Evolutionary conservation across 805 yeast species (phyloP).

Genomic region (Yarrowia deformans): DNA sequence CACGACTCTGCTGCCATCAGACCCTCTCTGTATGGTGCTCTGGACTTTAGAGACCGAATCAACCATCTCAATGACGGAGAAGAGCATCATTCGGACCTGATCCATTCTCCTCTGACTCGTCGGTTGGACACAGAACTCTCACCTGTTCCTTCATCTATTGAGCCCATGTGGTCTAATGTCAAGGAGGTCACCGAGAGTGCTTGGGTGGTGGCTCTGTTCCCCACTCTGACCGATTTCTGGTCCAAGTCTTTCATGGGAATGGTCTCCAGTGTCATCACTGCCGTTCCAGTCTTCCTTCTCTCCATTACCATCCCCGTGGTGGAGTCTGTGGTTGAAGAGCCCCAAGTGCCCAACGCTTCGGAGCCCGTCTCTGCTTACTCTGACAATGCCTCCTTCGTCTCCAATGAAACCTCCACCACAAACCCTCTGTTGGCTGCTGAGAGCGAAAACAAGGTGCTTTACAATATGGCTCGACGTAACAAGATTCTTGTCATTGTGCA

Average conservation of each 20-base stretch:
- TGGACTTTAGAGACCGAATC: slow-evolving; percentile 50
- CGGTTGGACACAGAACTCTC: slow-evolving; percentile 11
- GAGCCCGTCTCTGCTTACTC: slow-evolving; percentile 26
- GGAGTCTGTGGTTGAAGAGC: slow-evolving; percentile 41
- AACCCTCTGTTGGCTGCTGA: slow-evolving; percentile 30
- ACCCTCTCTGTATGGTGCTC: slow-evolving; percentile 54
- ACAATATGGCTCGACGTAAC: slow-evolving; percentile 28
- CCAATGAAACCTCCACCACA: slow-evolving; percentile 1
- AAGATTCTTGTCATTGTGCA: slow-evolving; percentile 48
- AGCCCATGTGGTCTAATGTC: slow-evolving; percentile 27
- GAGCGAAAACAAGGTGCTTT: slow-evolving; percentile 27
- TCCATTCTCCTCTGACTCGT: slow-evolving; percentile 9
- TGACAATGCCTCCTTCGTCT: not conserved
- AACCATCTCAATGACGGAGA: slow-evolving; percentile 36
- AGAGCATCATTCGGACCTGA: not conserved
- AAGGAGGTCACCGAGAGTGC: slow-evolving; percentile 25
- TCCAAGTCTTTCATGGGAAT: slow-evolving; percentile 42
- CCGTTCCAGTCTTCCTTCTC: slow-evolving; percentile 49
- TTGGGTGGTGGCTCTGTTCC: slow-evolving; percentile 41
- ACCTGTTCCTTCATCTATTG: slow-evolving; percentile 11
- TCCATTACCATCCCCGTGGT: slow-evolving; percentile 51
- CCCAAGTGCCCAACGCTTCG: slow-evolving; percentile 11
- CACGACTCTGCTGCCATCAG: slow-evolving; percentile 45
- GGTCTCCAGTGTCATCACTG: slow-evolving; percentile 40
- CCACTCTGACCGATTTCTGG: slow-evolving; percentile 42